Evolutionary conservation across 164 flowering plant species (phyloP).

Genomic region (Paratinospora sagittata): DNA sequence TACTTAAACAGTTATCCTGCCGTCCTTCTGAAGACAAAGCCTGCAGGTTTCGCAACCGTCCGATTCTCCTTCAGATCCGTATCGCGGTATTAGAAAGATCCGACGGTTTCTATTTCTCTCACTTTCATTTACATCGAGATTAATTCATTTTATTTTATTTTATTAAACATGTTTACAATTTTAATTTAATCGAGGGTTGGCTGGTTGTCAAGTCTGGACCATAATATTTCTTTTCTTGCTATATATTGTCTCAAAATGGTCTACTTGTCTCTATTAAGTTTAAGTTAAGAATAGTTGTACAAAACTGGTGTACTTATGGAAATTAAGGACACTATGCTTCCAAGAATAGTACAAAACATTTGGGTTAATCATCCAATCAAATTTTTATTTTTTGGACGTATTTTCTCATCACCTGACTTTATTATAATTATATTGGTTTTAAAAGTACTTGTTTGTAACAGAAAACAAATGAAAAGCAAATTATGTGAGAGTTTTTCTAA

Average conservation of each 20-base stretch:
- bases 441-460: too few species aligned
- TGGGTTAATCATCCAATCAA: background rate
- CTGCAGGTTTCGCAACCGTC: background rate
- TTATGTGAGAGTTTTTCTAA: too few species aligned
- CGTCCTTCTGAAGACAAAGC: background rate
- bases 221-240: background rate
- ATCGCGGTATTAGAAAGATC: background rate
- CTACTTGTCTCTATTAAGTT: background rate
- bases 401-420: background rate
- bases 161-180: too few species aligned
- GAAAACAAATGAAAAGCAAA: too few species aligned
- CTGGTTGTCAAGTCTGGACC: background rate
- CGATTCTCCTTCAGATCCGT: background rate
- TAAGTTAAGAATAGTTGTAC: background rate
- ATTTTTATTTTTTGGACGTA: too few species aligned
- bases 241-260: background rate
- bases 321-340: background rate
- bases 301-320: background rate
- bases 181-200: background rate
- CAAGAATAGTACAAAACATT: background rate
- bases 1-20: background rate
- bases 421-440: background rate
- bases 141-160: too few species aligned
- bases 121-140: too few species aligned
- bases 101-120: too few species aligned